Evolutionary conservation across 257 asterid species (phyloP).

Genomic region (Fraxinus cuspidata): DNA sequence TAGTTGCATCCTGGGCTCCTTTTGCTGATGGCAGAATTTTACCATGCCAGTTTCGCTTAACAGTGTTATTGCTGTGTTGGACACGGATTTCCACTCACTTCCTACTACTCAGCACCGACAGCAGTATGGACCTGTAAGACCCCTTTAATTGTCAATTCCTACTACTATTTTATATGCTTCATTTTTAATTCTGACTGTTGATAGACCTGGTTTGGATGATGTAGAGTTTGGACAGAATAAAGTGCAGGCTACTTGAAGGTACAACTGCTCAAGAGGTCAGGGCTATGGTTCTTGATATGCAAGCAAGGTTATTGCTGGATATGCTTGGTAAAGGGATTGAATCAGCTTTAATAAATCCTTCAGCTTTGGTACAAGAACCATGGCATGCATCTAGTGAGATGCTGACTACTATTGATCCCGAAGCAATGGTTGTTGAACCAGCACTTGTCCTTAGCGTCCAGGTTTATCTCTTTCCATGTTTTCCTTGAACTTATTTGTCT

Average conservation of each 20-base stretch:
- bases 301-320: conserved; percentile 91
- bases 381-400: conserved; percentile 95
- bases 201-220: conserved; percentile 27
- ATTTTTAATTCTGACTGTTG: conserved; percentile 5
- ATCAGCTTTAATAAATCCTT: conserved; percentile 90
- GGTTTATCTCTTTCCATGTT: conserved; percentile 43
- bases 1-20: conserved; percentile 16
- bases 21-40: conserved; percentile 31
- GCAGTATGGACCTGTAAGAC: conserved; percentile 97
- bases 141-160: conserved; percentile 23
- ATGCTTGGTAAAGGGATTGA: conserved; percentile 99
- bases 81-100: conserved; percentile 97
- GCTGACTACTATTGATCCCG: conserved; percentile 72
- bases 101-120: conserved; percentile 95
- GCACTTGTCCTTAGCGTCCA: conserved; percentile 84
- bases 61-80: conserved; percentile 95
- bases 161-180: not conserved
- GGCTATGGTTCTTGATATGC: conserved; percentile 99
- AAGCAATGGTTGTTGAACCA: conserved; percentile 92
- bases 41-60: conserved; percentile 72
- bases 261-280: conserved; percentile 97
- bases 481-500: not conserved
- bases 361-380: conserved; percentile 90
- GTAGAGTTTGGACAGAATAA: conserved; percentile 97
- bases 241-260: conserved; percentile 98